Conservation (phyloP, 2,329 filamentous ascomycete species). For the Alternaria sp. region DNA sequence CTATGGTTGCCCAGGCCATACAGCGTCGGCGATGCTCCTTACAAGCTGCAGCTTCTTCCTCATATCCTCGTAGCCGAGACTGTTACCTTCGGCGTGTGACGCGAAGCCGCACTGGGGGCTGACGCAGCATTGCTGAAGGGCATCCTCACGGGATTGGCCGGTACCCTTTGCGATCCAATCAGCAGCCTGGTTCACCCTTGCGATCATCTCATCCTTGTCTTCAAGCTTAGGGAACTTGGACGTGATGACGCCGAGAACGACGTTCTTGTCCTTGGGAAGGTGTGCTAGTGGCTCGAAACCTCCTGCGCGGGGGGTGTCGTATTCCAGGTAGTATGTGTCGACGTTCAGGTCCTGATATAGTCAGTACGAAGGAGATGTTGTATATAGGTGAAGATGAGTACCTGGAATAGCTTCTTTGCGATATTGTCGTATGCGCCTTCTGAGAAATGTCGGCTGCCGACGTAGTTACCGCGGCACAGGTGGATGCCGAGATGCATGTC, state of each 20-base stretch:
- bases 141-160: conserved; percentile 70
- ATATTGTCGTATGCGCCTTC: conserved; percentile 60
- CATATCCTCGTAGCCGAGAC: conserved; percentile 74
- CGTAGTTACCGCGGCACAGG: conserved; percentile 67
- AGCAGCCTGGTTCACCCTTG: conserved; percentile 61
- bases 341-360: conserved; percentile 48
- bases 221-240: conserved; percentile 59
- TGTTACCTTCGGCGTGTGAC: conserved; percentile 77
- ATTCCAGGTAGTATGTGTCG: conserved; percentile 54
- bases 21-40: conserved; percentile 74
- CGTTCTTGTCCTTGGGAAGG: conserved; percentile 58
- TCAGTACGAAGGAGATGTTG: conserved; percentile 6
- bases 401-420: conserved; percentile 54
- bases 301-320: conserved; percentile 59
- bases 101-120: conserved; percentile 59
- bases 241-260: conserved; percentile 58
- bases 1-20: conserved; percentile 69
- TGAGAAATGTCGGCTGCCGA: conserved; percentile 57
- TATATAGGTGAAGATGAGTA: conserved; percentile 9
- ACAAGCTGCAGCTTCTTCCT: conserved; percentile 76
- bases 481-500: conserved; percentile 83
- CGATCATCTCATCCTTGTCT: conserved; percentile 58
- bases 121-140: conserved; percentile 68
- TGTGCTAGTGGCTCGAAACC: conserved; percentile 58
- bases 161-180: conserved; percentile 75